phyloP scores from a whole-genome alignment of 75 land plant species.

The Pinus albicaulis region DNA sequence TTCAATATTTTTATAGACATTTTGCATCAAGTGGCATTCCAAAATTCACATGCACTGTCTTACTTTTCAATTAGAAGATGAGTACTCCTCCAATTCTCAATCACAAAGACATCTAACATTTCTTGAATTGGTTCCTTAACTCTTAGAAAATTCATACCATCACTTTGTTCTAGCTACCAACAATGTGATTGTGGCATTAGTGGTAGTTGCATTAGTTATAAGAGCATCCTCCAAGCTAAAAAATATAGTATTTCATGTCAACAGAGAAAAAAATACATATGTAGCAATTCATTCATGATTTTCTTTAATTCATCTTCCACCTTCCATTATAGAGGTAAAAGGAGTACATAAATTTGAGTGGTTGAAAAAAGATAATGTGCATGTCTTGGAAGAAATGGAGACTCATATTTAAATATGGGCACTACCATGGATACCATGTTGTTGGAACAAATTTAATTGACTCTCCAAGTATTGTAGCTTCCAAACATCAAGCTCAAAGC shows the following conservation, averaged over 20 bases:
- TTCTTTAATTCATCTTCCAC: conserved; percentile 70
- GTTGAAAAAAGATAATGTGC: conserved; percentile 91
- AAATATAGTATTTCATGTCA: conserved; percentile 85
- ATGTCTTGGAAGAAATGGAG: conserved; percentile 89
- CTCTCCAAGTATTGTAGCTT: conserved; percentile 69
- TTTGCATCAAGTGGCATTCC: conserved; percentile 92
- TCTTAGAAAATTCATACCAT: conserved; percentile 65
- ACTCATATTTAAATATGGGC: conserved; percentile 59
- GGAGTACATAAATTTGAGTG: conserved; percentile 90
- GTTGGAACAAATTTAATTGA: conserved; percentile 61
- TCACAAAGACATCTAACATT: conserved; percentile 79
- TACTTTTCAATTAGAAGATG: conserved; percentile 82
- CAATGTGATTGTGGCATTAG: conserved; percentile 88
- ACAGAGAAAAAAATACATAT: conserved; percentile 96
- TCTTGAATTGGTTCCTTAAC: conserved; percentile 69
- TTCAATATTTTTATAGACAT: conserved; percentile 82
- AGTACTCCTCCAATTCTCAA: conserved; percentile 91
- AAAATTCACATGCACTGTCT: conserved; percentile 89
- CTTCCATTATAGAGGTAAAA: conserved; percentile 90
- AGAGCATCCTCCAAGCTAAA: conserved; percentile 52
- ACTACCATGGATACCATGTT: conserved; percentile 86
- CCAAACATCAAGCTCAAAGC: conserved; percentile 86
- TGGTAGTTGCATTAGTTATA: conserved; percentile 77
- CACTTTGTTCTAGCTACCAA: conserved; percentile 74
- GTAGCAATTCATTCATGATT: conserved; percentile 99